Conservation (phyloP, 345 rosid genomes). For the Brassica juncea region DNA sequence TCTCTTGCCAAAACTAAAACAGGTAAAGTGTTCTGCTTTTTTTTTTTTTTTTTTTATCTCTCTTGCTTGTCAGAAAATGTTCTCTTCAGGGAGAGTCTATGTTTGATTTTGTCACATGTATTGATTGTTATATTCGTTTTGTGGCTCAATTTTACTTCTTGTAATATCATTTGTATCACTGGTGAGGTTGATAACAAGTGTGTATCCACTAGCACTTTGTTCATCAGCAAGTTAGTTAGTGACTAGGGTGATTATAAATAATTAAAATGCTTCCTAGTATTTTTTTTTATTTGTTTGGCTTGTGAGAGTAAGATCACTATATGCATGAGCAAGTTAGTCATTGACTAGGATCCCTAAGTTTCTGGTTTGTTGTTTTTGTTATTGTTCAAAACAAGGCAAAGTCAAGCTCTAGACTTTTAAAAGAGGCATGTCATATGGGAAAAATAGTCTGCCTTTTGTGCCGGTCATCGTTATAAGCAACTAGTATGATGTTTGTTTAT, state of each 20-base stretch:
- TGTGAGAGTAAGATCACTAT: neutral
- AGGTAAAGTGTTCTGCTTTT: conserved; percentile 41
- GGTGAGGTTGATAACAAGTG: neutral
- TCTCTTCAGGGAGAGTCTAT: neutral
- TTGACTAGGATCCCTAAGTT: conserved; percentile 7
- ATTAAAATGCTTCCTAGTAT: neutral
- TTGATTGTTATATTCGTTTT: neutral
- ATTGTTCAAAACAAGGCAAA: neutral
- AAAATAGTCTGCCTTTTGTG: no score
- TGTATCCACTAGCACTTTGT: neutral
- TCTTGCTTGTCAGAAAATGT: neutral
- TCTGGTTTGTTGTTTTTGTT: conserved; percentile 1
- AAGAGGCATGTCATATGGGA: neutral
- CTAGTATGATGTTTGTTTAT: conserved; percentile 1
- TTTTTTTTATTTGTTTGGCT: neutral
- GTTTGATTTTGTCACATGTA: neutral
- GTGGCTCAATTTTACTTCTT: neutral
- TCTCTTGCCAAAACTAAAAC: conserved; percentile 66
- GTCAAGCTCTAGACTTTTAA: neutral
- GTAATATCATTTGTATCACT: neutral
- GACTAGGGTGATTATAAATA: neutral
- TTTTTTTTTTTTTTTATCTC: neutral
- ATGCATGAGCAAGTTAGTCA: conserved; percentile 19
- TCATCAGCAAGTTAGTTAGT: conserved; percentile 20
- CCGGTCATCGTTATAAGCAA: neutral